Conservation (phyloP, 768 basidiomycete genomes). For the Rhizopogon rudus region DNA sequence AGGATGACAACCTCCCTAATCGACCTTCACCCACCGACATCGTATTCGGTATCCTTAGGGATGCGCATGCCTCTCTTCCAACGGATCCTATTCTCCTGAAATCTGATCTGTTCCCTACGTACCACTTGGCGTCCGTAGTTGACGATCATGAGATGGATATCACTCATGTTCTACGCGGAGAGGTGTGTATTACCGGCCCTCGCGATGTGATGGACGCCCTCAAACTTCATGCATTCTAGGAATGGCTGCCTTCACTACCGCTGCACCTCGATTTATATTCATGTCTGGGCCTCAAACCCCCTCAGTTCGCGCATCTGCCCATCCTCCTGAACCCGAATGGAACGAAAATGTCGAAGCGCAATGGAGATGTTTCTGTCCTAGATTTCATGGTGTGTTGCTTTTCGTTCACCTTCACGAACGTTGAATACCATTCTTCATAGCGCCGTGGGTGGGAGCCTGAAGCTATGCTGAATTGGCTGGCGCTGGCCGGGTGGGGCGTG, state of each 20-base stretch:
- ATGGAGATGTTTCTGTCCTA: constrained; percentile 81
- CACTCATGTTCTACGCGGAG: constrained; percentile 91
- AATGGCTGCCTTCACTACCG: constrained; percentile 94
- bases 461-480: constrained; percentile 90
- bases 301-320: constrained; percentile 88
- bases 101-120: constrained; percentile 90
- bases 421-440: constrained; percentile 32
- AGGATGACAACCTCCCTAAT: constrained; percentile 57
- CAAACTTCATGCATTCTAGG: constrained; percentile 39
- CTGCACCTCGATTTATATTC: constrained; percentile 89
- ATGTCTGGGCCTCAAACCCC: constrained; percentile 63
- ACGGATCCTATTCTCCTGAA: constrained; percentile 93
- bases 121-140: constrained; percentile 93
- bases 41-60: constrained; percentile 70
- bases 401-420: not conserved
- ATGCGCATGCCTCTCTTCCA: constrained; percentile 71
- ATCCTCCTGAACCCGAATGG: constrained; percentile 88
- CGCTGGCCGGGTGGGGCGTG: constrained; percentile 90
- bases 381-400: constrained; percentile 70
- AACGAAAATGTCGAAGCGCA: constrained; percentile 91
- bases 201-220: too few species aligned
- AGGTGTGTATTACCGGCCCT: constrained; percentile 41
- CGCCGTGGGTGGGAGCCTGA: constrained; percentile 85
- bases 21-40: constrained; percentile 56
- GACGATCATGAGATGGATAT: constrained; percentile 97